Evolutionary conservation across 2,329 filamentous ascomycete genomes (phyloP), one percentile per base, ranked within the genome.

Genomic region (Ophiognomonia clavigignenti-juglandacearum): DNA sequence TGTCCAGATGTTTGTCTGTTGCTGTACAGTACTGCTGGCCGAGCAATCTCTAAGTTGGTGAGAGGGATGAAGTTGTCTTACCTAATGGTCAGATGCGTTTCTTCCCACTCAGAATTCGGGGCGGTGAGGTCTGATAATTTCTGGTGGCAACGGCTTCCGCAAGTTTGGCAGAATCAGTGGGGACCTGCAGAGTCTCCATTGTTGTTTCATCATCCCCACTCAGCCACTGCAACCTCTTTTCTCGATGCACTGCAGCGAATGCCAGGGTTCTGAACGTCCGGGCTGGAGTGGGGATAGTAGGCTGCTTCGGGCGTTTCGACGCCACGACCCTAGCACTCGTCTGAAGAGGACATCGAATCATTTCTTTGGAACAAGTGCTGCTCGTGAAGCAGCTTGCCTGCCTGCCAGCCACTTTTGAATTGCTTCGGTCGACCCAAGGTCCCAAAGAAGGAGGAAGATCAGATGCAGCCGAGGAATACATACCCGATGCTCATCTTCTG

Each of bases 301-400:
- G 16, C 18, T 16, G 34, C 29, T 23, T 27, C 23, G 13, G 32
- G 34, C 23, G 34, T 31, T 38, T 38, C 34, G 24, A 38, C 29
- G 18, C 18, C 13, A 14, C 35, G 18, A 37, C 18, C 18, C 18
- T n/a, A 37, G 35, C n/a, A 35, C 39, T 31, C 42, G 16, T 39
- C 35, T 38, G 35, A 45, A 34, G 42, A 39, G 8, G 42, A 11
- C 18, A 36, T 45, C 42, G 42, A 45, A 45, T 45, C 34, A 39
- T 18, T 31, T 22, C 18, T n/a, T n/a, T n/a, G n/a, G n/a, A n/a
- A n/a, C n/a, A n/a, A n/a, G n/a, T n/a, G n/a, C n/a, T n/a, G n/a
- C n/a, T n/a, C n/a, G n/a, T n/a, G n/a, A n/a, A n/a, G n/a, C n/a
- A n/a, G n/a, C n/a, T n/a, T n/a, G n/a, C n/a, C n/a, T n/a, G n/a